Percentiles rank a stretch among this genome's conserved stretches.
These are phyloP conservation scores for Elaeis guineensis DNA, from an alignment of 176 grass and related monocot species.

Conservation along the genomic window DNA sequence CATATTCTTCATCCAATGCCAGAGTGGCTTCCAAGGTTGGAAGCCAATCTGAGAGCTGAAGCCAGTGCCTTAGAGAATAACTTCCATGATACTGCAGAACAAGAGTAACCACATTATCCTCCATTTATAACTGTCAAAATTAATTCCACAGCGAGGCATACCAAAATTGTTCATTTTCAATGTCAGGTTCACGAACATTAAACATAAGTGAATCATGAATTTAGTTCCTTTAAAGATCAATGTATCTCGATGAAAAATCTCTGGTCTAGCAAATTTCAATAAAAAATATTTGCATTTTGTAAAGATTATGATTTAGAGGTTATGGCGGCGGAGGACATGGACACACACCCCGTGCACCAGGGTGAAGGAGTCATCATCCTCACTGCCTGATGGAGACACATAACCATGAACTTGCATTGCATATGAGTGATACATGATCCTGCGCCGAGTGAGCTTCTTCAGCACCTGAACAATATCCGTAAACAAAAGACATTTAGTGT, in stretches of 20 bases:
- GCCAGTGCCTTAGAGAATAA: conserved; percentile 82
- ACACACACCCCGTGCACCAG: conserved; percentile 78
- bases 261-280: too few relatives aligned
- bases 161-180: too few relatives aligned
- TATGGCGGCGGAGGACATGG: not conserved
- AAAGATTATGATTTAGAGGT: too few relatives aligned
- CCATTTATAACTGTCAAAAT: too few relatives aligned
- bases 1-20: conserved; percentile 70
- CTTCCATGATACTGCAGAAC: conserved; percentile 77
- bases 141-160: too few relatives aligned
- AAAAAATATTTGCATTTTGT: too few relatives aligned
- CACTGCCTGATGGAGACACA: conserved; percentile 28
- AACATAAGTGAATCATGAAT: too few relatives aligned
- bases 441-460: conserved; percentile 68
- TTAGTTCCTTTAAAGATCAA: too few relatives aligned
- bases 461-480: conserved; percentile 48
- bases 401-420: conserved; percentile 92
- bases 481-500: not conserved
- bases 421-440: conserved; percentile 93
- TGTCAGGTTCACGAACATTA: too few relatives aligned
- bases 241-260: too few relatives aligned
- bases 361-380: conserved; percentile 43
- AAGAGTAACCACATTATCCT: not conserved
- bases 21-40: conserved; percentile 87
- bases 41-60: conserved; percentile 85